These are phyloP conservation scores for Atkinsonella texensis DNA, from an alignment of 2,329 filamentous ascomycete genomes.

Conservation along the genomic window DNA sequence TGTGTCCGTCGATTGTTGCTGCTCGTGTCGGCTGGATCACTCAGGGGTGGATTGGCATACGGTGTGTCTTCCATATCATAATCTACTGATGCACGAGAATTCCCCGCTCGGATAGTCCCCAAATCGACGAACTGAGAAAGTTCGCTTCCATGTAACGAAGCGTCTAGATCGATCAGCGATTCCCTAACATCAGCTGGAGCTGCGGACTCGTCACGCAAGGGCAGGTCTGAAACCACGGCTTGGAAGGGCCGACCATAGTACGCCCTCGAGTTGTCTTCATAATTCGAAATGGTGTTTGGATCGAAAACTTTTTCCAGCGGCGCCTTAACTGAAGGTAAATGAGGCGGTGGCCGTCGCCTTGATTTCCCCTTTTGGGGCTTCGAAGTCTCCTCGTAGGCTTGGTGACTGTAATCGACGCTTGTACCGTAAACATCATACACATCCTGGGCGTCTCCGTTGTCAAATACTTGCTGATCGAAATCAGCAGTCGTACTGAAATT, in stretches of 20 bases:
- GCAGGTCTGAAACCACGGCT: constrained; percentile 39
- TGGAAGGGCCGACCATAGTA: constrained; percentile 43
- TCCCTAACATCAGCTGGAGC: constrained; percentile 41
- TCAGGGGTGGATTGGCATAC: constrained; percentile 39
- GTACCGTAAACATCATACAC: constrained; percentile 50
- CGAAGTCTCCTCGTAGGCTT: constrained; percentile 35
- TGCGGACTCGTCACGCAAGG: constrained; percentile 43
- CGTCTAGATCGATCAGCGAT: constrained; percentile 53
- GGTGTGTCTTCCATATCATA: constrained; percentile 33
- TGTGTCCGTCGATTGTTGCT: constrained; percentile 38
- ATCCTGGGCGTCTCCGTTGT: constrained; percentile 41
- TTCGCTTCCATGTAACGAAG: constrained; percentile 42
- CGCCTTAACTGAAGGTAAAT: constrained; percentile 43
- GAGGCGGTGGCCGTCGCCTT: constrained; percentile 45
- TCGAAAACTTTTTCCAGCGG: constrained; percentile 56
- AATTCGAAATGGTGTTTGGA: constrained; percentile 51
- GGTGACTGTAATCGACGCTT: constrained; percentile 39
- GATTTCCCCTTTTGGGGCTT: constrained; percentile 40
- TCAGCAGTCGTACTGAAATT: constrained; percentile 54
- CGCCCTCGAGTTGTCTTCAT: constrained; percentile 49
- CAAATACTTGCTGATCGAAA: constrained; percentile 48
- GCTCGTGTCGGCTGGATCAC: constrained; percentile 42
- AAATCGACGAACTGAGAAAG: constrained; percentile 48
- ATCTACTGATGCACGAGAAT: constrained; percentile 34
- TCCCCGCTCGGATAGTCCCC: constrained; percentile 44